These are phyloP conservation scores for Mucor saturninus DNA, from an alignment of 371 early-diverging fungal species.

Conservation along the genomic window DNA sequence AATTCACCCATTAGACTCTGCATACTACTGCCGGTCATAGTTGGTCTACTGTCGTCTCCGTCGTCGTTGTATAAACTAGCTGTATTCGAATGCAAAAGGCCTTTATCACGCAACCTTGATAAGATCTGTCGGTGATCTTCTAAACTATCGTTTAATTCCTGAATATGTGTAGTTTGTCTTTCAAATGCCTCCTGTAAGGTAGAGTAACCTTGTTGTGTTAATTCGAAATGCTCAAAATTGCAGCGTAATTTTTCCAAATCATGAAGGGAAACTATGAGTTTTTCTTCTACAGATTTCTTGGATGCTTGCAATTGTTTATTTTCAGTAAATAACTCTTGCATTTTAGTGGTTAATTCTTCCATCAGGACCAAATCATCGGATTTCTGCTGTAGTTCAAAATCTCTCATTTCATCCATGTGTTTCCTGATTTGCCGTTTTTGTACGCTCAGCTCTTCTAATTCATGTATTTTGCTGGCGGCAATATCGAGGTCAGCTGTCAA, in stretches of 20 bases:
- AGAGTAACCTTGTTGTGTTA: slow-evolving; percentile 27
- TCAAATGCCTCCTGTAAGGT: slow-evolving; percentile 34
- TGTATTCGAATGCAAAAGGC: slow-evolving; percentile 16
- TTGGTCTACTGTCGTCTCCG: slow-evolving; percentile 1
- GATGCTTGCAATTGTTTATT: slow-evolving; percentile 40
- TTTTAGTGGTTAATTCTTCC: slow-evolving; percentile 37
- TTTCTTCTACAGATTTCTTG: slow-evolving; percentile 37
- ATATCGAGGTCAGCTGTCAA: slow-evolving; percentile 29
- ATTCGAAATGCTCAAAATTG: slow-evolving; percentile 37
- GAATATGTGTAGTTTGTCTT: slow-evolving; percentile 32
- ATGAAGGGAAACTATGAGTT: slow-evolving; percentile 16
- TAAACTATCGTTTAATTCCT: slow-evolving; percentile 35
- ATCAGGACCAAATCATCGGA: slow-evolving; percentile 29
- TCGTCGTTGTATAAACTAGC: slow-evolving; percentile 1
- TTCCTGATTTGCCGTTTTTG: slow-evolving; percentile 13
- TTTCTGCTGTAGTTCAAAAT: slow-evolving; percentile 19
- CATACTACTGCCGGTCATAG: slow-evolving; percentile 3
- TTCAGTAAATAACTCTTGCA: slow-evolving; percentile 45
- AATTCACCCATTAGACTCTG: slow-evolving; percentile 28
- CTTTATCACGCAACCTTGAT: slow-evolving; percentile 23
- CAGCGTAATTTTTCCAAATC: slow-evolving; percentile 30
- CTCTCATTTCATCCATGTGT: slow-evolving; percentile 15
- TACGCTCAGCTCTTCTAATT: slow-evolving; percentile 31
- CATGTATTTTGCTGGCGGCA: slow-evolving; percentile 34
- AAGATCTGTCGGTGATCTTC: slow-evolving; percentile 42